These are phyloP conservation scores for Alternaria brassicae DNA, from an alignment of 2,329 filamentous ascomycete species.

Conservation along the genomic window DNA sequence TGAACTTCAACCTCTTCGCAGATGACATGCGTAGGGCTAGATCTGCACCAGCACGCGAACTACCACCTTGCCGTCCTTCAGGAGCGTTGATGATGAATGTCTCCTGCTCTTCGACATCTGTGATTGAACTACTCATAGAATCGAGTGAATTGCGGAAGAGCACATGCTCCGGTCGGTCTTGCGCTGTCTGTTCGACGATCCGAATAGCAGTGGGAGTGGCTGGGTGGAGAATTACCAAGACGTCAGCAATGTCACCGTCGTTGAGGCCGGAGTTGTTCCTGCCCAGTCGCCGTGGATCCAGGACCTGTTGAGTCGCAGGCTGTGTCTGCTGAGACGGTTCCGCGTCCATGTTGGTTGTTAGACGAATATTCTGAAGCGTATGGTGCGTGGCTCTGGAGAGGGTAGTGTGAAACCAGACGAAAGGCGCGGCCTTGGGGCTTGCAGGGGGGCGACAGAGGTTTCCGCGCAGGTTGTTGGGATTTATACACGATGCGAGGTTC, in stretches of 20 bases:
- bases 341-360: constrained; percentile 22
- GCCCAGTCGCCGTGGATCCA: constrained; percentile 81
- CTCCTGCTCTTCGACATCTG: constrained; percentile 51
- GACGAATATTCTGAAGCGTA: neutral
- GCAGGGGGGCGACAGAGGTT: neutral
- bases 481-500: constrained; percentile 6
- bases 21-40: constrained; percentile 84
- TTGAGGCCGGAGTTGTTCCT: constrained; percentile 82
- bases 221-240: constrained; percentile 87
- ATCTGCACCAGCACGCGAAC: constrained; percentile 56
- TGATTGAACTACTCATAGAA: constrained; percentile 48
- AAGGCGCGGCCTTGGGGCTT: neutral
- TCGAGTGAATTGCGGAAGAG: constrained; percentile 57
- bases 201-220: constrained; percentile 73
- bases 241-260: constrained; percentile 83
- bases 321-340: constrained; percentile 57
- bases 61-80: constrained; percentile 26
- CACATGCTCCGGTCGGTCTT: constrained; percentile 64
- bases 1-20: constrained; percentile 64
- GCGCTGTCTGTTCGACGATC: constrained; percentile 68
- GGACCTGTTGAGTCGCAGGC: constrained; percentile 76
- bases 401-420: neutral
- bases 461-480: neutral
- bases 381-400: neutral
- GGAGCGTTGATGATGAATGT: constrained; percentile 58